phyloP scores from a whole-genome alignment of 2,329 filamentous ascomycete genomes.

The Ceratocystis variospora region DNA sequence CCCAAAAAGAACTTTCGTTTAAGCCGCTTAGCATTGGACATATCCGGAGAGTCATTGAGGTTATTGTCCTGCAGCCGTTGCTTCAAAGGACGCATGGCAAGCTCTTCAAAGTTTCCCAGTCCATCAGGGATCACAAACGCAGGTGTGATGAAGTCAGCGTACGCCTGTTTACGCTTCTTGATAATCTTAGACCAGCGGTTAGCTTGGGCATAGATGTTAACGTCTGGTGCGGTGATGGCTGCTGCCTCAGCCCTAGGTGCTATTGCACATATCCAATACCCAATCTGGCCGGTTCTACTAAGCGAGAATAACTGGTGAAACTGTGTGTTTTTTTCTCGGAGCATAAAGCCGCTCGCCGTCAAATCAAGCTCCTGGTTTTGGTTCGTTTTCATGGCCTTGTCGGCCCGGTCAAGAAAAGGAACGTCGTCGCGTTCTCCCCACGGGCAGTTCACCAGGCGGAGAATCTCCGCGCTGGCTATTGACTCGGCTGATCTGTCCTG shows the following conservation, averaged over 20 bases:
- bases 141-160: slow-evolving; percentile 22
- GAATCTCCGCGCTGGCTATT: not conserved
- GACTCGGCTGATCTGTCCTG: not conserved
- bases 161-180: slow-evolving; percentile 11
- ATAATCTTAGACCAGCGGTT: slow-evolving; percentile 15
- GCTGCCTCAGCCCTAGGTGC: slow-evolving; percentile 15
- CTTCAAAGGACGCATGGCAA: slow-evolving; percentile 14
- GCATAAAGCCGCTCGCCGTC: slow-evolving; percentile 23
- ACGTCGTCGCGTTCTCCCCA: slow-evolving; percentile 16
- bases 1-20: slow-evolving; percentile 13
- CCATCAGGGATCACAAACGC: slow-evolving; percentile 30
- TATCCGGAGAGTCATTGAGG: not conserved
- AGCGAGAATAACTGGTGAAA: slow-evolving; percentile 38
- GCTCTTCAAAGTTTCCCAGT: slow-evolving; percentile 24
- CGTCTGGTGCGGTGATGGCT: slow-evolving; percentile 4
- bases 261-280: slow-evolving; percentile 28
- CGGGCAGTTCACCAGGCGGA: slow-evolving; percentile 1
- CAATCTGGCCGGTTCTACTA: slow-evolving; percentile 31
- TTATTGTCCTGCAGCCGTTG: not conserved
- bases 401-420: not conserved
- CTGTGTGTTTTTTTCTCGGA: slow-evolving; percentile 26
- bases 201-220: slow-evolving; percentile 7
- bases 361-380: not conserved
- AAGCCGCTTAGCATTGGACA: not conserved
- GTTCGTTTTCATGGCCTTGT: not conserved